phyloP scores from a whole-genome alignment of 2,329 filamentous ascomycete species.

The Penicillium brevicompactum region DNA sequence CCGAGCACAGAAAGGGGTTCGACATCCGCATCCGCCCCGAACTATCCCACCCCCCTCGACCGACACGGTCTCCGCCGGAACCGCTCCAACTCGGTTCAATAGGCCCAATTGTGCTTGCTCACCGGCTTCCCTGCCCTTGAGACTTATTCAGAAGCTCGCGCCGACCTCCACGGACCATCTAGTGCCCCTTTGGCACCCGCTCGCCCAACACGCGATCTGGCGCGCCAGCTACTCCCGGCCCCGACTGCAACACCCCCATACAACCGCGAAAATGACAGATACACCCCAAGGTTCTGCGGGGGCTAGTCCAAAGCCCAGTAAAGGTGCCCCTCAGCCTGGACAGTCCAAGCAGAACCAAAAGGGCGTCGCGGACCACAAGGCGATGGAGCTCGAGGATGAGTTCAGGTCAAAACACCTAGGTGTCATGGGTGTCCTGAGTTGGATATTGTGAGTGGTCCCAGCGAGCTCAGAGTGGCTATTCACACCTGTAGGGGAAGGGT shows the following conservation, averaged over 20 bases:
- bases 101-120: conserved; percentile 15
- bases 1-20: conserved; percentile 27
- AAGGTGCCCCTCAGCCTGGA: background rate
- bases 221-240: background rate
- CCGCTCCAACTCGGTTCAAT: conserved; percentile 16
- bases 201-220: conserved; percentile 1
- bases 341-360: conserved; percentile 26
- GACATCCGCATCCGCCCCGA: conserved; percentile 8
- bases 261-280: conserved; percentile 4
- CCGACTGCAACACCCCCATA: background rate
- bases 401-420: conserved; percentile 43
- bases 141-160: background rate
- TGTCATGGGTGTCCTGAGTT: conserved; percentile 40
- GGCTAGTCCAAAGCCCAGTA: background rate
- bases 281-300: conserved; percentile 6
- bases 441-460: conserved; percentile 42
- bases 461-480: background rate
- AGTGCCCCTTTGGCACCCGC: background rate
- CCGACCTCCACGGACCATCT: background rate
- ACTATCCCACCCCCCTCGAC: conserved; percentile 6
- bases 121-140: conserved; percentile 21
- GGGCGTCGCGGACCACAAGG: conserved; percentile 29
- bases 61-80: conserved; percentile 8
- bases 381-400: conserved; percentile 36
- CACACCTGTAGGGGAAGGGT: background rate